Percentiles rank a stretch among this genome's conserved stretches.
Conservation (phyloP, 163 green algal genomes). For the Scenedesmus sp. region DNA sequence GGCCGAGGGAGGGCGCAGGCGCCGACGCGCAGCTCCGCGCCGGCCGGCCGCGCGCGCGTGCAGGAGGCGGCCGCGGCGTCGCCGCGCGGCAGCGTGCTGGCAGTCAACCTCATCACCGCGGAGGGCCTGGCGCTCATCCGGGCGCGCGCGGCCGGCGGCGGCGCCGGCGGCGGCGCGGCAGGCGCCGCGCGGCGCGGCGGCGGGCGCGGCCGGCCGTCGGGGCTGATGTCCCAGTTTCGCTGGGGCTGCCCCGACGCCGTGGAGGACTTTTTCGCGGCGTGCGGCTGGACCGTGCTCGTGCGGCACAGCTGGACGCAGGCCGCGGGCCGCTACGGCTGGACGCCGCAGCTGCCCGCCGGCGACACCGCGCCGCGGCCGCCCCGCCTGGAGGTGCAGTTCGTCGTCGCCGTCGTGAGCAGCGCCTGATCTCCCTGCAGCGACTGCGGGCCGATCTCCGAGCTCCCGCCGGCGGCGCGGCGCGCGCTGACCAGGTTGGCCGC, state of each 20-base stretch:
- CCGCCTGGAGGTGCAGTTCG: conserved; percentile 13
- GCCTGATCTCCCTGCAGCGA: too few species aligned
- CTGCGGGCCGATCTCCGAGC: too few species aligned
- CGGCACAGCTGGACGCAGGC: conserved; percentile 4
- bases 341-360: conserved; percentile 12
- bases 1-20: neutral
- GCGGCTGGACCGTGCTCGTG: conserved; percentile 22
- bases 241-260: conserved; percentile 34
- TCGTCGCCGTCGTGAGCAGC: neutral
- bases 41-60: neutral
- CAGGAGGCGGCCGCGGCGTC: conserved; percentile 53
- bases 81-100: conserved; percentile 50
- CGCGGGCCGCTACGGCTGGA: conserved; percentile 17
- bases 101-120: conserved; percentile 32
- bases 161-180: too few species aligned
- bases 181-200: neutral
- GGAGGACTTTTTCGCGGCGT: neutral
- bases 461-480: too few species aligned
- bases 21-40: neutral
- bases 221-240: conserved; percentile 15
- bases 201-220: neutral
- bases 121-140: conserved; percentile 10
- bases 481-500: too few species aligned
- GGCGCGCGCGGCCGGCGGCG: too few species aligned
- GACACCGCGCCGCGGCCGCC: neutral